A percentile compares a stretch with the other conserved stretches of the same genome.
These are phyloP conservation scores for Eremothecium coryli DNA, from an alignment of 1,139 yeast species.

Conservation along the genomic window DNA sequence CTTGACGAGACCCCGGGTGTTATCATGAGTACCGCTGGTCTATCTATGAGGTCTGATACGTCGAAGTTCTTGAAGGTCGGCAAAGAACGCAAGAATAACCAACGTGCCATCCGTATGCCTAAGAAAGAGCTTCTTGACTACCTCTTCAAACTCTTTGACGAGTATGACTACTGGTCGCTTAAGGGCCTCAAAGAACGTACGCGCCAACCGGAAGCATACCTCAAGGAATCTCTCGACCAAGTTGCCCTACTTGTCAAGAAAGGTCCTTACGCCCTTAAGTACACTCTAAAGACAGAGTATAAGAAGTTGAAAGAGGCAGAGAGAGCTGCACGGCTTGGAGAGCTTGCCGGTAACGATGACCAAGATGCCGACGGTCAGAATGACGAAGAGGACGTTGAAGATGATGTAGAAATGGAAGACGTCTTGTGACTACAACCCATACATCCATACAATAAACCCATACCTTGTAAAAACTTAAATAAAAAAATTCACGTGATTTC, in stretches of 20 bases:
- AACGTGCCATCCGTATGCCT: conserved; percentile 88
- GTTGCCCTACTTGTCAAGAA: conserved; percentile 85
- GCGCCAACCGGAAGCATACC: conserved; percentile 88
- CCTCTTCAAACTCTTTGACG: conserved; percentile 81
- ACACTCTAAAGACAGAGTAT: conserved; percentile 83
- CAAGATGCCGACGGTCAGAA: conserved; percentile 34
- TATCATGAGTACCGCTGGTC: conserved; percentile 75
- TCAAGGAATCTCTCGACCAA: conserved; percentile 82
- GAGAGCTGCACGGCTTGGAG: conserved; percentile 57
- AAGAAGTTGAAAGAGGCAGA: conserved; percentile 72
- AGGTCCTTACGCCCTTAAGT: conserved; percentile 93
- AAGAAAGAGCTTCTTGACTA: conserved; percentile 84
- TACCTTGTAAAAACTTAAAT: conserved; percentile 1
- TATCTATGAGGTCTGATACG: conserved; percentile 60
- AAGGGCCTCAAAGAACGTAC: conserved; percentile 91
- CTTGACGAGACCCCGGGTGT: conserved; percentile 83
- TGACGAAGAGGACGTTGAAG: conserved; percentile 29
- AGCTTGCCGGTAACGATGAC: conserved; percentile 43
- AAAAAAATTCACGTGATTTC: too few species aligned
- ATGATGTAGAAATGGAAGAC: conserved; percentile 38
- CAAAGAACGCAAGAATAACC: conserved; percentile 37
- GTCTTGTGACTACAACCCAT: conserved; percentile 21
- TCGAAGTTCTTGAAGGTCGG: conserved; percentile 53
- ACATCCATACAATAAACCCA: conserved; percentile 3
- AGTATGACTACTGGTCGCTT: conserved; percentile 93